Percentiles rank a stretch among this genome's conserved stretches.
Conservation (phyloP, 164 flowering plant species). For the Warburgia ugandensis region DNA sequence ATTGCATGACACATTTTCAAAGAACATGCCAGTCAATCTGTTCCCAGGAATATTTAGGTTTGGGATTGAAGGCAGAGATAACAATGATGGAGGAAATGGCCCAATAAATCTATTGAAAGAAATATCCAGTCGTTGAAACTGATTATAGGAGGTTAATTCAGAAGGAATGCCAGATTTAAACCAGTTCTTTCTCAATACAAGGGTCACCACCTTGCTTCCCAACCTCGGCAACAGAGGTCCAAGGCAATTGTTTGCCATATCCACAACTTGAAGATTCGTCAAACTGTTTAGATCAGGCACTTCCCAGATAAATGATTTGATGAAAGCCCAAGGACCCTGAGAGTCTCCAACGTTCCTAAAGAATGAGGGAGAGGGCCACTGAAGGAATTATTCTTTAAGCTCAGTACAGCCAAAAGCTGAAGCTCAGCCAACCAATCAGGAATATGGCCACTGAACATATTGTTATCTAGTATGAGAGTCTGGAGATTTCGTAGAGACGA, state of each 20-base stretch:
- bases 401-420: slow-evolving; percentile 54
- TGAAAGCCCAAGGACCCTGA: slow-evolving; percentile 69
- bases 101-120: slow-evolving; percentile 79
- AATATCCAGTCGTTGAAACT: slow-evolving; percentile 63
- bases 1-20: slow-evolving; percentile 54
- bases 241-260: slow-evolving; percentile 59
- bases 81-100: slow-evolving; percentile 52
- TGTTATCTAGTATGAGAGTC: slow-evolving; percentile 70
- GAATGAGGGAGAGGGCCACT: slow-evolving; percentile 60
- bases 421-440: slow-evolving; percentile 54
- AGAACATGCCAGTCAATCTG: slow-evolving; percentile 75
- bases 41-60: slow-evolving; percentile 60
- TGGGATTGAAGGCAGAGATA: slow-evolving; percentile 65
- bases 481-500: slow-evolving; percentile 49
- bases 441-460: slow-evolving; percentile 54
- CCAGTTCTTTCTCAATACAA: slow-evolving; percentile 64
- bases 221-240: slow-evolving; percentile 76
- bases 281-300: slow-evolving; percentile 77
- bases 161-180: slow-evolving; percentile 63
- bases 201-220: slow-evolving; percentile 45
- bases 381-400: slow-evolving; percentile 63
- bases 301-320: slow-evolving; percentile 61
- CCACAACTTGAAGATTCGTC: slow-evolving; percentile 79
- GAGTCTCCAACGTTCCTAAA: slow-evolving; percentile 40
- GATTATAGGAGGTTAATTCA: slow-evolving; percentile 51